Evolutionary conservation across 371 early-diverging fungal genomes (phyloP), one percentile per base, ranked within the genome.

Genomic region (Mortierella sp.): DNA sequence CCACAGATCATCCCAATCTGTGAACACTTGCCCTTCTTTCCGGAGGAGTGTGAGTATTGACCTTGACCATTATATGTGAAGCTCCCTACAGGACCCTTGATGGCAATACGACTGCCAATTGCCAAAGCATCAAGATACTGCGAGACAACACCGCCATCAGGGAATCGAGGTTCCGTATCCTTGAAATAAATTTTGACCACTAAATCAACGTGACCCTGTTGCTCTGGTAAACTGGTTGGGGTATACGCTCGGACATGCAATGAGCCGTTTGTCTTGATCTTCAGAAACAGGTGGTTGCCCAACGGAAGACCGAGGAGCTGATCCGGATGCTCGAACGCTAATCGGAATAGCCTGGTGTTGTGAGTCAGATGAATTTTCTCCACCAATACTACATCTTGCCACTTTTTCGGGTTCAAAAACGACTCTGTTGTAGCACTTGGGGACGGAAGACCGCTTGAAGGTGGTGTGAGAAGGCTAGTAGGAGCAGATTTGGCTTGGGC

Each of bases 211-310:
- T 66, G 76, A 12, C 82, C 84, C 26, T 65, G 47, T 52, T 82
- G 30, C 66, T 77, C 57, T 64, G 73, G 50, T 70, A 76, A 43
- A 75, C 74, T 58, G 70, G 85, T 72, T 15, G 82, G 79, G 6
- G 93, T 93, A 63, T 93, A 93, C 1, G 92, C 87, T 44, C 93
- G 83, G 56, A 88, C 81, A 50, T 82, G 72, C 57, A 55, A 53
- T 66, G 83, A 87, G 62, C 70, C 72, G 44, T 73, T 84, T 63
- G 83, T 69, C 68, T 83, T 82, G n/a, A 80, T 72, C 18, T 81
- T 81, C 48, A 81, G 61, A 21, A 82, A 74, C 0, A 88, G 65
- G 64, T 91, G 86, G 12, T 80, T 80, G 57, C 89, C 89, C 43
- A 82, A 52, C 18, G 89, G 88, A 26, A 88, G 69, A 18, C 85